A percentile compares a stretch with the other conserved stretches of the same genome.
These are phyloP conservation scores for Cryptomeria japonica DNA, from an alignment of 75 land plant species.

Conservation along the genomic window DNA sequence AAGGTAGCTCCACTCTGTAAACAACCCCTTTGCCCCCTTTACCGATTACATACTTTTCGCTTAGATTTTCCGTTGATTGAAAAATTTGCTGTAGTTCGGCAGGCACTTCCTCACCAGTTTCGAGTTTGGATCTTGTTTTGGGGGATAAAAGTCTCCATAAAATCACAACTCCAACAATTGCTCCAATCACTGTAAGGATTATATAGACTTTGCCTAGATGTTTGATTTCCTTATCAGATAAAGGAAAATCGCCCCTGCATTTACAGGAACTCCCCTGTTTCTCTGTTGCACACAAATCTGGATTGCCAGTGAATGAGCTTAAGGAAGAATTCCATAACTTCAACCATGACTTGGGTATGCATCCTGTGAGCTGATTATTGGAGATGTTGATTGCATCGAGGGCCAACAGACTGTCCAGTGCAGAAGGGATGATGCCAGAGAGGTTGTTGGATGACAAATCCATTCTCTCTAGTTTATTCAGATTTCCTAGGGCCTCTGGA, in stretches of 20 bases:
- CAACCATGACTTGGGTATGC: constrained; percentile 38
- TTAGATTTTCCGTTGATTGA: constrained; percentile 51
- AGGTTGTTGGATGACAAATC: constrained; percentile 53
- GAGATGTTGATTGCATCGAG: constrained; percentile 48
- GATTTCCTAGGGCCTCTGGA: constrained; percentile 33
- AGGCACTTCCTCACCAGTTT: constrained; percentile 58
- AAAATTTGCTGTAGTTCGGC: constrained; percentile 38
- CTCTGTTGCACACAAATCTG: constrained; percentile 39
- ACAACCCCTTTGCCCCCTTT: constrained; percentile 68
- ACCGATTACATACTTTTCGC: constrained; percentile 44
- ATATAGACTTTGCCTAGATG: not conserved
- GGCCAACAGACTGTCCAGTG: constrained; percentile 23
- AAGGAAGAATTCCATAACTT: constrained; percentile 39
- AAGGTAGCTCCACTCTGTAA: constrained; percentile 48
- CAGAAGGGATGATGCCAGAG: constrained; percentile 39
- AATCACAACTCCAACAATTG: not conserved
- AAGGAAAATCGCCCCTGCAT: not conserved
- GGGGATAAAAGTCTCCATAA: not conserved
- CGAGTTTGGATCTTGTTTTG: not conserved
- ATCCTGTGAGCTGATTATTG: constrained; percentile 57
- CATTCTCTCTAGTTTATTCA: constrained; percentile 27
- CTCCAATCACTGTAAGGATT: not conserved
- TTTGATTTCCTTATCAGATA: not conserved
- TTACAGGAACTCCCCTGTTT: not conserved
- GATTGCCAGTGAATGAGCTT: constrained; percentile 55